Conservation (phyloP, 2,329 filamentous ascomycete species). For the Monosporascus sp. region DNA sequence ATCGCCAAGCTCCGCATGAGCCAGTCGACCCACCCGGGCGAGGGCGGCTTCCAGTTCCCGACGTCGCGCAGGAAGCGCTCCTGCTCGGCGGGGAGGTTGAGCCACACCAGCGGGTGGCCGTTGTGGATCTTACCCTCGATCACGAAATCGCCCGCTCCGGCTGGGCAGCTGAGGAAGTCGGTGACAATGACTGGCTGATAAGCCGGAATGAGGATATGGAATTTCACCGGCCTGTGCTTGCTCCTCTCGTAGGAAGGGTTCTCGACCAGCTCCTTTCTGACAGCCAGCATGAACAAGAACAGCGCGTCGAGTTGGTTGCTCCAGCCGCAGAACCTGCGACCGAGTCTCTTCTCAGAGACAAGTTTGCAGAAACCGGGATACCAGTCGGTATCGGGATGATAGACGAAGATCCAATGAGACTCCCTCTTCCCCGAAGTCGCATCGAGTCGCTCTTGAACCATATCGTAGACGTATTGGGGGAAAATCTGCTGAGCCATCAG, state of each 20-base stretch:
- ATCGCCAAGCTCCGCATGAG: neutral
- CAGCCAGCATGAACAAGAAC: constrained; percentile 33
- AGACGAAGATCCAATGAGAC: constrained; percentile 34
- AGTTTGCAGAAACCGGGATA: constrained; percentile 33
- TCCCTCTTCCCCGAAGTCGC: constrained; percentile 26
- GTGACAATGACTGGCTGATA: constrained; percentile 32
- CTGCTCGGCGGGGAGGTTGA: constrained; percentile 30
- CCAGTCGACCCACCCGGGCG: constrained; percentile 20
- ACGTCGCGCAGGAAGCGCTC: constrained; percentile 23
- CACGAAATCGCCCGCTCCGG: constrained; percentile 30
- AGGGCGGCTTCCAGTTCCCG: constrained; percentile 27
- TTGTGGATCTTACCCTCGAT: constrained; percentile 34
- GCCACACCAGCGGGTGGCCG: constrained; percentile 30
- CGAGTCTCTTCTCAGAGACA: constrained; percentile 25
- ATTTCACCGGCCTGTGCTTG: constrained; percentile 17
- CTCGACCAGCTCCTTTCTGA: constrained; percentile 19
- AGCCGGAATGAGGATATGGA: constrained; percentile 33
- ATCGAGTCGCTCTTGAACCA: constrained; percentile 30
- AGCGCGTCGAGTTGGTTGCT: constrained; percentile 33
- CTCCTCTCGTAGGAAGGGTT: constrained; percentile 12
- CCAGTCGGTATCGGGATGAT: constrained; percentile 36
- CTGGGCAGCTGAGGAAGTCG: constrained; percentile 29
- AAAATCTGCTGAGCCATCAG: constrained; percentile 32
- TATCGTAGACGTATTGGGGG: constrained; percentile 30
- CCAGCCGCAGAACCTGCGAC: constrained; percentile 31